These are phyloP conservation scores for Suillus brevipes DNA, from an alignment of 768 basidiomycete genomes.

Conservation along the genomic window DNA sequence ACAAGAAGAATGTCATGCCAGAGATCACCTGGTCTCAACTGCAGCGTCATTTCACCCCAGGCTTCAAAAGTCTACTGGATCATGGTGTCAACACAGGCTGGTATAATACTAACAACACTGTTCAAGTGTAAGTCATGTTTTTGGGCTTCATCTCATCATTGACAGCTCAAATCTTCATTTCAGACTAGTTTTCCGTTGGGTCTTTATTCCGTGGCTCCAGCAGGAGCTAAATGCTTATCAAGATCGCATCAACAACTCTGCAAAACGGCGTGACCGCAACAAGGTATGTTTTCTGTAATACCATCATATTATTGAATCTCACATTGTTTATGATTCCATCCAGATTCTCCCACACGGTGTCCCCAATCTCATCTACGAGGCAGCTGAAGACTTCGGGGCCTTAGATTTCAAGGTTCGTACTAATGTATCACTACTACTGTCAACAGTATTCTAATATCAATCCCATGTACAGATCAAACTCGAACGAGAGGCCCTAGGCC, in stretches of 20 bases:
- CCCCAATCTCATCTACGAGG: constrained; percentile 35
- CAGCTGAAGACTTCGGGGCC: constrained; percentile 28
- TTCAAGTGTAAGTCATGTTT: constrained; percentile 25
- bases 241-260: constrained; percentile 2
- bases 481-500: constrained; percentile 14
- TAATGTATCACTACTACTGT: background rate
- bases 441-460: background rate
- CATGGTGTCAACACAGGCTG: constrained; percentile 28
- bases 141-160: background rate
- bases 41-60: constrained; percentile 30
- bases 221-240: constrained; percentile 6
- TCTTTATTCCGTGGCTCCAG: constrained; percentile 24
- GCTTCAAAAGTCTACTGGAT: constrained; percentile 38
- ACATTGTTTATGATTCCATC: constrained; percentile 1
- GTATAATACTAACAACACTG: constrained; percentile 30
- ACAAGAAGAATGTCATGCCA: constrained; percentile 39
- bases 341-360: constrained; percentile 37
- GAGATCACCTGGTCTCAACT: constrained; percentile 44
- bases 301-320: background rate
- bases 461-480: constrained; percentile 21
- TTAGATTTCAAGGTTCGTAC: constrained; percentile 37
- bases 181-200: constrained; percentile 38
- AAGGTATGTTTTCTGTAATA: constrained; percentile 19
- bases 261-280: constrained; percentile 4
- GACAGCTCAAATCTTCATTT: constrained; percentile 19